Percentiles rank a stretch among this genome's conserved stretches.
Evolutionary conservation across 805 yeast genomes (phyloP).

Genomic region (Ogataea parapolymorpha): DNA sequence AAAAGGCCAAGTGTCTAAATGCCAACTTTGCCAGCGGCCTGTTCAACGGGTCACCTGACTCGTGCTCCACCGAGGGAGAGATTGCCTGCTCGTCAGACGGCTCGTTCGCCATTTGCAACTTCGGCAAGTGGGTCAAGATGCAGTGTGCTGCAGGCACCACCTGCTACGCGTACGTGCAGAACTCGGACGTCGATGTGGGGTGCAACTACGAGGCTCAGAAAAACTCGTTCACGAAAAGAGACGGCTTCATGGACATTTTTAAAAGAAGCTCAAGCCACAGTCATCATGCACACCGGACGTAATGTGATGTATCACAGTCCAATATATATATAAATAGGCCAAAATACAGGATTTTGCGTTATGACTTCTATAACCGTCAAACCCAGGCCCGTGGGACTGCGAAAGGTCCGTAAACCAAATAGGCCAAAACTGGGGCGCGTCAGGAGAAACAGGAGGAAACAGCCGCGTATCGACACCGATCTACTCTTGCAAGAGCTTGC

Average conservation of each 20-base stretch:
- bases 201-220: slow-evolving; percentile 43
- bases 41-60: slow-evolving; percentile 38
- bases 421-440: not conserved
- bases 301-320: slow-evolving; percentile 2
- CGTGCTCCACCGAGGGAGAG: slow-evolving; percentile 46
- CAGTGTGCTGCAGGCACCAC: slow-evolving; percentile 62
- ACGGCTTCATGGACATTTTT: slow-evolving; percentile 18
- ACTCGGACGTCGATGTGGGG: slow-evolving; percentile 42
- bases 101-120: slow-evolving; percentile 51
- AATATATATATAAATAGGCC: slow-evolving; percentile 2
- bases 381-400: not conserved
- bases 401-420: not conserved
- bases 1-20: slow-evolving; percentile 44
- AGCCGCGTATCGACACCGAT: not conserved
- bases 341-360: not conserved
- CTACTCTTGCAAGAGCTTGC: slow-evolving; percentile 1
- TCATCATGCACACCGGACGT: slow-evolving; percentile 16
- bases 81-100: slow-evolving; percentile 52
- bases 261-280: slow-evolving; percentile 23
- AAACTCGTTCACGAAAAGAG: slow-evolving; percentile 31
- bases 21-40: slow-evolving; percentile 40
- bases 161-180: slow-evolving; percentile 50
- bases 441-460: not conserved
- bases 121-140: slow-evolving; percentile 53
- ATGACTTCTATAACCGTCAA: slow-evolving; percentile 4